phyloP scores from a whole-genome alignment of 2,329 filamentous ascomycete genomes.

The Trichoderma cornu-damae region DNA sequence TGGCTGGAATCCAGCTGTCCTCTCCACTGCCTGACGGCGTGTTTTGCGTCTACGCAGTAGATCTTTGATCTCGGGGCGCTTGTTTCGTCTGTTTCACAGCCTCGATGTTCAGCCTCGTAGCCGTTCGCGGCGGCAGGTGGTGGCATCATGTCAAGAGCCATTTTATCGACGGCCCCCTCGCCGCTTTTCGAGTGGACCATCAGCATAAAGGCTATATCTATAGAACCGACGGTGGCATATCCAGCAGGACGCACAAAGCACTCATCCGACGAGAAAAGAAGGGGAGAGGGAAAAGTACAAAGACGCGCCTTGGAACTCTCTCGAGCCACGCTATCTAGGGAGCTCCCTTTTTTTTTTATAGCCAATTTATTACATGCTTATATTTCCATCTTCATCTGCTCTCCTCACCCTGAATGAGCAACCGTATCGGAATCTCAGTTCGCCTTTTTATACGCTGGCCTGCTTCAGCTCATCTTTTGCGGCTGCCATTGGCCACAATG shows the following conservation, averaged over 20 bases:
- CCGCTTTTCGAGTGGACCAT: conserved; percentile 4
- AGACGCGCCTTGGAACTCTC: neutral
- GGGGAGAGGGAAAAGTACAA: too few relatives aligned
- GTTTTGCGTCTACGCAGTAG: neutral
- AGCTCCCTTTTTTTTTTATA: too few relatives aligned
- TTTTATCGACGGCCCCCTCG: conserved; percentile 12
- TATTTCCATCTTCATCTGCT: neutral
- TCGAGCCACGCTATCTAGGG: neutral
- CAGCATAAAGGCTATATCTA: neutral
- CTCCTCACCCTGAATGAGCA: neutral
- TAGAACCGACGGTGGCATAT: neutral
- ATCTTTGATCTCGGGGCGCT: conserved; percentile 12
- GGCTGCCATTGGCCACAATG: neutral
- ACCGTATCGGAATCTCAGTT: neutral
- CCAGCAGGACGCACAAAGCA: neutral
- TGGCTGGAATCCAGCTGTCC: neutral
- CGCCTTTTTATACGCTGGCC: neutral
- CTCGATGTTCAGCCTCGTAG: conserved; percentile 13
- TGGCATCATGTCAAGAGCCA: neutral
- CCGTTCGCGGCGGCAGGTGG: neutral
- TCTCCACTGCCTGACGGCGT: neutral
- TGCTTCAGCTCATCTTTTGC: neutral
- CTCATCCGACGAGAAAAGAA: neutral
- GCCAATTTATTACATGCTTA: neutral
- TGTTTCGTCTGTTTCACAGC: conserved; percentile 7